Evolutionary conservation across 352 stramenopile genomes (phyloP).

Genomic region (Heterotrichella gracilis): DNA sequence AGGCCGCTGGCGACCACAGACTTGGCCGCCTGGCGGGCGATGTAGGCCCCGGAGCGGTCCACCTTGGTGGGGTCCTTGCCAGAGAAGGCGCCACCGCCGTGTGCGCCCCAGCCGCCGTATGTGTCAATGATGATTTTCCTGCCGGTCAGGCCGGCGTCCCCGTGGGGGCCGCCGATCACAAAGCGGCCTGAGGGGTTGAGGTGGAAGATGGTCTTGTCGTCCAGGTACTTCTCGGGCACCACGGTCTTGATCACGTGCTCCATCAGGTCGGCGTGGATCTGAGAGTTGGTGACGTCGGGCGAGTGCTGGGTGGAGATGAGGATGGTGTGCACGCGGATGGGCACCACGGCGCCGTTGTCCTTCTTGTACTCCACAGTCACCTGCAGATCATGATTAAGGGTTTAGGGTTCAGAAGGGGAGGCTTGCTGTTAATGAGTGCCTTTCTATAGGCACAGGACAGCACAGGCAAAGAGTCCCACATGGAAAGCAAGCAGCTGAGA

Average conservation of each 20-base stretch:
- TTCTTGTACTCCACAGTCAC: constrained; percentile 92
- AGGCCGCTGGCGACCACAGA: constrained; percentile 70
- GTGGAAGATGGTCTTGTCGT: constrained; percentile 96
- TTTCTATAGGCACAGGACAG: too few relatives aligned
- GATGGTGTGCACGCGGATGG: constrained; percentile 82
- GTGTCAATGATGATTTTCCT: constrained; percentile 96
- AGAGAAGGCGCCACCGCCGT: constrained; percentile 88
- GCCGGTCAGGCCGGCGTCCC: constrained; percentile 83
- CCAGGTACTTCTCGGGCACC: constrained; percentile 85
- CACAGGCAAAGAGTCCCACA: too few relatives aligned
- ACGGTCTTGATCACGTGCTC: constrained; percentile 94
- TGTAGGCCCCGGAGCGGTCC: constrained; percentile 84
- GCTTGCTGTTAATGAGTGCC: too few relatives aligned
- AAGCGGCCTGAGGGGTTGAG: constrained; percentile 92
- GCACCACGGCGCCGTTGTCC: constrained; percentile 55
- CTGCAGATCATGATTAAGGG: too few relatives aligned
- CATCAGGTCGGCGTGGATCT: constrained; percentile 84
- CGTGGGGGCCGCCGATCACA: constrained; percentile 88
- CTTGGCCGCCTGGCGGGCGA: constrained; percentile 90
- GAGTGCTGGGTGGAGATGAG: constrained; percentile 97
- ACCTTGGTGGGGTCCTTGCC: constrained; percentile 97
- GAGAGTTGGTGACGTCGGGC: constrained; percentile 85
- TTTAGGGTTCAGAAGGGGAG: too few relatives aligned
- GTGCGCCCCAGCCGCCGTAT: constrained; percentile 88
- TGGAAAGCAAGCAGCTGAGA: too few relatives aligned